Base-by-base conservation (phyloP, 345 rosid genomes). In the Pugionium cornutum region DNA sequence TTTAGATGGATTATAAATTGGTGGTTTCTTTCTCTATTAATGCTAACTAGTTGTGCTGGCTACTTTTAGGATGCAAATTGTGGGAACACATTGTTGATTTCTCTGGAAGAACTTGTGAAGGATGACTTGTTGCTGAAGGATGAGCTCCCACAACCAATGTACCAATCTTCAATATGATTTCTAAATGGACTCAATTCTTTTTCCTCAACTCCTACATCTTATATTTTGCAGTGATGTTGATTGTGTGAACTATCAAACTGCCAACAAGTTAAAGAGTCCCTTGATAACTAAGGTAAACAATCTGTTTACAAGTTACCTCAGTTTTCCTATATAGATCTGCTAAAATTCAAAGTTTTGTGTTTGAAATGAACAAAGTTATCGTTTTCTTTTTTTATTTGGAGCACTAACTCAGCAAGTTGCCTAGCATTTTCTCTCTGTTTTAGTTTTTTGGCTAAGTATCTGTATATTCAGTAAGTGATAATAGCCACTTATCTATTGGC, bases 21-120 rank as follows among this genome's bases (percentile, higher is more conserved):
- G 51, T 50, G 57, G 18, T 7, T 59, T 37, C 42, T 65, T 44
- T 25, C 66, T 58, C 6, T n/a, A 7, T 36, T 33, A 25, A 53
- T 36, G 6, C 2, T 53, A 33, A 48, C 3, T 57, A 0, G 18
- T 49, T 60, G 33, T 64, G 30, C 29, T 48, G 50, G 49, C 41
- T 66, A 39, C 26, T 67, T 72, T 42, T 79, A 92, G 98, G 98
- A 92, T 77, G 98, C 98, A 29, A 89, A 92, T 72, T 92, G 97
- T 72, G 98, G 97, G 28, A 92, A 86, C 48, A 85, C 89, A 18
- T 80, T 92, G 58, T 82, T 92, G 83, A 92, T 92, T 78, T 92
- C 97, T 34, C 89, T 92, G 27, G 94, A 85, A 44, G 96, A 92
- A 87, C 96, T 89, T 59, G 91, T 88, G 0, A 84, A 80, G 63